These are phyloP conservation scores for Colletotrichum tropicale DNA, from an alignment of 2,329 filamentous ascomycete genomes.

Conservation along the genomic window DNA sequence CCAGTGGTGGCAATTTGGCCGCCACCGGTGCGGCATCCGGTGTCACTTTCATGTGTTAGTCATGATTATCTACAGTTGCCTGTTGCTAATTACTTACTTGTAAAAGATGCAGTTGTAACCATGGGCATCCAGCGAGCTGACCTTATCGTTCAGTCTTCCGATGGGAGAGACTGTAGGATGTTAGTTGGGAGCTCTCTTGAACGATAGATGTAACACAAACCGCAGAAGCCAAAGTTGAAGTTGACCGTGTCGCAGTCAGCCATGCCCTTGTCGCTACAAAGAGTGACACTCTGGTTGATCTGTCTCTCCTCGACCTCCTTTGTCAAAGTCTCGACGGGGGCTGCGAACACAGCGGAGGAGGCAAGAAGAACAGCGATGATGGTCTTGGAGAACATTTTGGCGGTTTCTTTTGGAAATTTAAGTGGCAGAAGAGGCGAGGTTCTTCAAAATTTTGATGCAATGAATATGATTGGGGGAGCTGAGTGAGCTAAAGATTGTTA, in stretches of 20 bases:
- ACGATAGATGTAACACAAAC: neutral
- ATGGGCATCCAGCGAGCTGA: slow-evolving; percentile 10
- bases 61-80: neutral
- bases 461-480: neutral
- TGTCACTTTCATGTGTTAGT: neutral
- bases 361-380: slow-evolving; percentile 8
- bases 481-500: neutral
- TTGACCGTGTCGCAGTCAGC: slow-evolving; percentile 6
- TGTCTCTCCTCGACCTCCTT: neutral
- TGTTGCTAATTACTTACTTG: neutral
- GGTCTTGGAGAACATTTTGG: slow-evolving; percentile 12
- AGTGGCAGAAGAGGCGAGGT: neutral
- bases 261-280: slow-evolving; percentile 7
- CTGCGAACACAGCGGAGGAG: neutral
- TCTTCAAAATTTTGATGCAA: neutral
- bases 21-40: slow-evolving; percentile 3
- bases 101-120: slow-evolving; percentile 15
- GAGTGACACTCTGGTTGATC: neutral
- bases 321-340: neutral
- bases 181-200: neutral
- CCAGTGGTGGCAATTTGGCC: slow-evolving; percentile 9
- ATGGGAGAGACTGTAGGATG: neutral
- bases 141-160: slow-evolving; percentile 9
- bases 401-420: neutral
- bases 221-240: slow-evolving; percentile 13